Base-by-base conservation (phyloP, 331 rosid species). In the Cucumis variabilis region DNA sequence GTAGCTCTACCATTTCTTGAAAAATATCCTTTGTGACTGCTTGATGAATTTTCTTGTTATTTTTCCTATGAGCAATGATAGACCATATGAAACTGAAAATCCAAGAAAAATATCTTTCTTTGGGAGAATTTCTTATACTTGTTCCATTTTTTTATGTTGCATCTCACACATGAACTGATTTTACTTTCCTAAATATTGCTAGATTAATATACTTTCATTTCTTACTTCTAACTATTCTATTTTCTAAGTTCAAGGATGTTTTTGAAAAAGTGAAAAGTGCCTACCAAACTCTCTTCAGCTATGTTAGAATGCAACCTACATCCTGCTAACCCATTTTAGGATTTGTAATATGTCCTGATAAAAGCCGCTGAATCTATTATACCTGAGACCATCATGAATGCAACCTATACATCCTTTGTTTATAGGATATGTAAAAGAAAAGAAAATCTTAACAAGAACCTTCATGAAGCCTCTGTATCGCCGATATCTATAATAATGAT, bases 251-350 rank as follows among this genome's bases (percentile, higher is more conserved):
- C 37, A 85, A 97, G 99, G 91, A 88, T 88, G 96, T 94, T 71
- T 90, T 72, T 78, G 89, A 88, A 44, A 95, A 85, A 93, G 95
- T 94, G 37, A 92, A 76, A 92, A 91, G 68, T 81, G 96, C 96
- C 79, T 97, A 91, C 72, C 94, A 93, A 90, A 94, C 96, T 73
- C 96, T 97, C 83, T 70, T 82, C 51, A 87, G 88, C 50, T 95
- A 94, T 88, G 92, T 97, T 79, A 88, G 96, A 84, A 95, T n/a
- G n/a, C n/a, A n/a, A n/a, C n/a, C n/a, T n/a, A n/a, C n/a, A n/a
- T n/a, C n/a, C n/a, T n/a, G n/a, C n/a, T n/a, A n/a, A n/a, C n/a
- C n/a, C n/a, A n/a, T n/a, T n/a, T n/a, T n/a, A n/a, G n/a, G n/a
- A n/a, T n/a, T n/a, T n/a, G n/a, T n/a, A n/a, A n/a, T n/a, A n/a